Base-by-base conservation (phyloP, 139 green algal genomes). In the Penium margaritaceum region DNA sequence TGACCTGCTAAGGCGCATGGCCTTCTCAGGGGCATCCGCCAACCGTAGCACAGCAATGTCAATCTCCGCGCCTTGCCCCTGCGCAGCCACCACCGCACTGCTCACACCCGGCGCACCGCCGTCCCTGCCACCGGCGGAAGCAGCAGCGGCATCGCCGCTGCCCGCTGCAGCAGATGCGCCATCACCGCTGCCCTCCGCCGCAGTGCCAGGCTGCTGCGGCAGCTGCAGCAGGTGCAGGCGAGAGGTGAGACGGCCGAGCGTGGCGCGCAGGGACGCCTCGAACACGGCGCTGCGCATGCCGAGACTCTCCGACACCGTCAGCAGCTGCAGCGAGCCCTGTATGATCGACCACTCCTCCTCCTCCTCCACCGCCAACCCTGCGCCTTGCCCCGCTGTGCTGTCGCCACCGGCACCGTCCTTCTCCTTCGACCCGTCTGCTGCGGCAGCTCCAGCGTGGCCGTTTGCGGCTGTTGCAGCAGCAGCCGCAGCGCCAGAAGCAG, bases 281-380 rank as follows among this genome's bases (percentile, higher is more conserved):
- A 87, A 72, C 55, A 81, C 61, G 0, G 35, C 61, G 36, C 68
- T 64, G 37, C 67, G 71, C 38, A 30, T 51, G 30, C 64, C 83
- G 37, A 71, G 35, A 32, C 41, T 82, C 62, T 68, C 77, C 33
- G 77, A 71, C 30, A 89, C 79, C 24, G 37, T 51, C 65, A 89
- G 69, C 77, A 89, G 77, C 17, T 84, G 85, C 67, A 89, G 54
- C 61, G 80, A 78, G 0, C 64, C 85, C 65, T 80, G 73, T 4
- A 80, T 68, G 15, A 78, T 9, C 17, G 65, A 69, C 68, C 68
- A 79, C n/a, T 80, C 73, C 66, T 80, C 65, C 37, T 76, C 73
- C 36, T 68, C 73, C 3, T 38, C 39, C 37, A 80, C 37, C 3
- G 7, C 9, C 30, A 51, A 21, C 7, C 3, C 19, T 19, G 17